Evolutionary conservation across 306 rosid genomes (phyloP).

Genomic region (Cucurbita pepo): DNA sequence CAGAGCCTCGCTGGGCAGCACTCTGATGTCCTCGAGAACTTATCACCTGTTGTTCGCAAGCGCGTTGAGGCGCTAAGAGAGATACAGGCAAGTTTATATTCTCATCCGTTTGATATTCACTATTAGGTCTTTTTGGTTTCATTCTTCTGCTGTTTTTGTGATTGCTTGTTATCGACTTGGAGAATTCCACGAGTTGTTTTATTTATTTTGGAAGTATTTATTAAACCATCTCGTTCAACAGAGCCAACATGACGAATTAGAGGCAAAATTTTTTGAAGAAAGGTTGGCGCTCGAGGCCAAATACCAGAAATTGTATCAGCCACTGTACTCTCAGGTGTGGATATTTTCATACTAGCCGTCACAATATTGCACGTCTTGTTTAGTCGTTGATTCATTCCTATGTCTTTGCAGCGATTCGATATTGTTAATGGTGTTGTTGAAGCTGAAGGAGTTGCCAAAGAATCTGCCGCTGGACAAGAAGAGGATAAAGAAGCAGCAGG

Average conservation of each 20-base stretch:
- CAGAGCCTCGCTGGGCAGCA: constrained; percentile 82
- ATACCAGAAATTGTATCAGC: constrained; percentile 74
- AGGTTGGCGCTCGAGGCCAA: constrained; percentile 86
- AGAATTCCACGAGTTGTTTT: not conserved
- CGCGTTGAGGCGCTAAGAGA: constrained; percentile 85
- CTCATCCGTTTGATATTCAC: not conserved
- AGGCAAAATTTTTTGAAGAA: constrained; percentile 77
- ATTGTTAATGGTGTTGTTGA: constrained; percentile 66
- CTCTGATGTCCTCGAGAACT: constrained; percentile 46
- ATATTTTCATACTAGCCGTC: not conserved
- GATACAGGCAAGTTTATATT: constrained; percentile 40
- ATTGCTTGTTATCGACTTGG: not conserved
- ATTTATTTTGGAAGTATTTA: not conserved
- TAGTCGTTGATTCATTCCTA: not conserved
- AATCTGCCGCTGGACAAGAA: constrained; percentile 22
- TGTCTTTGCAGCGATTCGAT: constrained; percentile 41
- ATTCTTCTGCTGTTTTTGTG: not conserved
- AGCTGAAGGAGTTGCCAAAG: constrained; percentile 41
- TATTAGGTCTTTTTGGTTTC: not conserved
- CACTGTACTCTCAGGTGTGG: constrained; percentile 53
- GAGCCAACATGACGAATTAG: constrained; percentile 72
- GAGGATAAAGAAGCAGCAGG: constrained; percentile 37
- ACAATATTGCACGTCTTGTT: not conserved
- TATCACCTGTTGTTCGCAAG: constrained; percentile 50
- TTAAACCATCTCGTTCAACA: constrained; percentile 6